Evolutionary conservation across 176 grass and related monocot species (phyloP).

Genomic region (Leersia perrieri): DNA sequence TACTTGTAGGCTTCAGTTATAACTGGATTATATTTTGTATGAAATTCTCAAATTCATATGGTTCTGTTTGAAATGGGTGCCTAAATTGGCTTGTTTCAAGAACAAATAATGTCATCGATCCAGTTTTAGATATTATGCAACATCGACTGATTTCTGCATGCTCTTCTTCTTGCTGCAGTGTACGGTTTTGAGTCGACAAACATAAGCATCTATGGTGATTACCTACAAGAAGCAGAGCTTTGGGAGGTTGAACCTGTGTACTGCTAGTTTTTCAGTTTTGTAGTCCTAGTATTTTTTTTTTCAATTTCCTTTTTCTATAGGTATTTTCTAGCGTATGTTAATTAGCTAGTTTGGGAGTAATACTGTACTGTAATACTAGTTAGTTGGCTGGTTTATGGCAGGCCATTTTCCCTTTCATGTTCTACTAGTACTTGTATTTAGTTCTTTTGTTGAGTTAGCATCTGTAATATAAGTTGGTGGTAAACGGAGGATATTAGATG

Average conservation of each 20-base stretch:
- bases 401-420: neutral
- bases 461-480: conserved; percentile 42
- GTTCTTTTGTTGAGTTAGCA: conserved; percentile 35
- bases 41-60: neutral
- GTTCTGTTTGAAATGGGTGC: neutral
- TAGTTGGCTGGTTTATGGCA: neutral
- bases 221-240: neutral
- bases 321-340: neutral
- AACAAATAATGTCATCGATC: no score
- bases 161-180: conserved; percentile 7
- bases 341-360: conserved; percentile 13
- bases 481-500: conserved; percentile 18
- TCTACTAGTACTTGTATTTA: neutral
- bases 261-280: conserved; percentile 42
- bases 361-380: neutral
- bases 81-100: neutral
- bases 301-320: neutral
- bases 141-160: neutral
- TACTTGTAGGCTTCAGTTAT: neutral
- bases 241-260: neutral
- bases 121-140: neutral
- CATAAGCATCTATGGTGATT: neutral
- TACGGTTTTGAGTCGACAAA: neutral
- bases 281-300: conserved; percentile 2
- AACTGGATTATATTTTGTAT: neutral